These are phyloP conservation scores for Phytophthora rubi DNA, from an alignment of 352 stramenopile species.

Conservation along the genomic window DNA sequence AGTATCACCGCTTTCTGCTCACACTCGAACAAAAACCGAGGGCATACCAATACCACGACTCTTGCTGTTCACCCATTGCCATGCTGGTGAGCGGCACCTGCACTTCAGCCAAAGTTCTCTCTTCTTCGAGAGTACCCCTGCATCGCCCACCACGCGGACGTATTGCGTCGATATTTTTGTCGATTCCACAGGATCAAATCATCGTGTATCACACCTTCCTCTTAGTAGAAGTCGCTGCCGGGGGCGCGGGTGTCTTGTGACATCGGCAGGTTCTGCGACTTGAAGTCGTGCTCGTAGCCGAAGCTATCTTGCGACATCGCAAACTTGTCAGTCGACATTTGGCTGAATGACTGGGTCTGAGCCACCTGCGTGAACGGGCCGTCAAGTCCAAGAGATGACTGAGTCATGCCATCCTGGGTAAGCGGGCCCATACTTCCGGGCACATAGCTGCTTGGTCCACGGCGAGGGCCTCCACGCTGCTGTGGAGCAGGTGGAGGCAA, in stretches of 20 bases:
- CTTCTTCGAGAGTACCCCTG: constrained; percentile 1
- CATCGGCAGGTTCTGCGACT: constrained; percentile 86
- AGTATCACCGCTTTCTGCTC: neutral
- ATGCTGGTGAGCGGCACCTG: neutral
- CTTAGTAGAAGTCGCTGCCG: constrained; percentile 78
- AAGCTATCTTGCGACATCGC: constrained; percentile 86
- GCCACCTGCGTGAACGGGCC: constrained; percentile 81
- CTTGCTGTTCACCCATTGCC: neutral
- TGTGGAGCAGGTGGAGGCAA: constrained; percentile 50
- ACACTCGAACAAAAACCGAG: neutral
- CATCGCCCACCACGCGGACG: neutral
- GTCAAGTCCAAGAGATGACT: constrained; percentile 64
- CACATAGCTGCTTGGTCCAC: constrained; percentile 41
- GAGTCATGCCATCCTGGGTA: constrained; percentile 80
- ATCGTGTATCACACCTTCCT: neutral
- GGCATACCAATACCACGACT: neutral
- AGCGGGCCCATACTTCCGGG: constrained; percentile 59
- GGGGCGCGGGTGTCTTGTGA: constrained; percentile 69
- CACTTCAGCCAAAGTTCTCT: constrained; percentile 3
- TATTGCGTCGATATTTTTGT: constrained; percentile 1
- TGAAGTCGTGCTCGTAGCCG: constrained; percentile 80
- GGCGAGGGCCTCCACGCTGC: constrained; percentile 34
- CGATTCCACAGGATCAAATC: constrained; percentile 8
- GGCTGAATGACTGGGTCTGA: constrained; percentile 87
- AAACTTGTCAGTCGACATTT: constrained; percentile 85